Percentiles rank a stretch among this genome's conserved stretches.
These are phyloP conservation scores for Neohortaea acidophila DNA, from an alignment of 495 filamentous ascomycete species.

Conservation along the genomic window DNA sequence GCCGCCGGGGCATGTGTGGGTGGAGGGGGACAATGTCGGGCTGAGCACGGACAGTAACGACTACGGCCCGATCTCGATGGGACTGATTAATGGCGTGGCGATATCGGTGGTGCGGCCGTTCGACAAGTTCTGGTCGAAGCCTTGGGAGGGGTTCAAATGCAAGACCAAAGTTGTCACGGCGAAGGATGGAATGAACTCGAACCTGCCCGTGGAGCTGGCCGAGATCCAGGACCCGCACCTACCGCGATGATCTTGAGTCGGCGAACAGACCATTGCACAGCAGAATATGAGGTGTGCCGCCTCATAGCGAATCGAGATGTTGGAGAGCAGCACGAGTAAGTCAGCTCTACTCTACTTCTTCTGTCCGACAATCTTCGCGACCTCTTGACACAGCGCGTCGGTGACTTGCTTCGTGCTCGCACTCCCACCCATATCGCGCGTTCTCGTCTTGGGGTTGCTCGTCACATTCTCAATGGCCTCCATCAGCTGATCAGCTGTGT, in stretches of 20 bases:
- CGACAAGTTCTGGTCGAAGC: slow-evolving; percentile 7
- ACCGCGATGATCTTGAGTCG: slow-evolving; percentile 1
- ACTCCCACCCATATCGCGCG: slow-evolving; percentile 44
- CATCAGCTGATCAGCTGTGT: slow-evolving; percentile 41
- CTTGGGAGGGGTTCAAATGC: slow-evolving; percentile 12
- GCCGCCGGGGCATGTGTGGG: slow-evolving; percentile 28
- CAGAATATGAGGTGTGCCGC: no score
- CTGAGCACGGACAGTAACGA: slow-evolving; percentile 23
- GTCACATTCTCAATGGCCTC: slow-evolving; percentile 45
- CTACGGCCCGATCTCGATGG: slow-evolving; percentile 23
- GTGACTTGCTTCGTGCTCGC: slow-evolving; percentile 44
- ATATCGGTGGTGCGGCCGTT: slow-evolving; percentile 12
- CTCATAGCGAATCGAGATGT: not conserved
- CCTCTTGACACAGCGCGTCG: slow-evolving; percentile 41
- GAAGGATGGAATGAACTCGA: not conserved
- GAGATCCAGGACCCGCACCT: slow-evolving; percentile 1
- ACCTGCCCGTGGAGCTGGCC: slow-evolving; percentile 2
- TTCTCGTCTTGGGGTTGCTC: slow-evolving; percentile 39
- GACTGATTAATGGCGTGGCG: slow-evolving; percentile 16
- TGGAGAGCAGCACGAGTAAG: not conserved
- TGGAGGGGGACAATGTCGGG: slow-evolving; percentile 29
- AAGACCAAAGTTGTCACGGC: slow-evolving; percentile 9
- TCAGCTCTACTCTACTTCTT: not conserved
- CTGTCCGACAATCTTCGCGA: slow-evolving; percentile 8
- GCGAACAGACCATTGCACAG: not conserved